A percentile compares a stretch with the other conserved stretches of the same genome.
These are phyloP conservation scores for Flaveria sonorensis DNA, from an alignment of 129 eudicot species.

Conservation along the genomic window DNA sequence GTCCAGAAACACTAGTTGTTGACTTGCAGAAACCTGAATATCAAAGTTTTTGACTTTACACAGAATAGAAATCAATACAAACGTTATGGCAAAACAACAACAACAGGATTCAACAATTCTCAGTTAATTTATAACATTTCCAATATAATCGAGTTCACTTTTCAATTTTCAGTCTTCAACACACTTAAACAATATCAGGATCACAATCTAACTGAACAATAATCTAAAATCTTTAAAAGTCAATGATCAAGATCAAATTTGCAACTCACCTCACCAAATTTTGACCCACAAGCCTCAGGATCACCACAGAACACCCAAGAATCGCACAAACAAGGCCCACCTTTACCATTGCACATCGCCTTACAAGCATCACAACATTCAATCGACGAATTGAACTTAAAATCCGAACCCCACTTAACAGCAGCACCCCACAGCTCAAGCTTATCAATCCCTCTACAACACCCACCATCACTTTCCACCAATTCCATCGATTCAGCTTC, in stretches of 20 bases:
- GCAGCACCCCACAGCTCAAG: constrained; percentile 95
- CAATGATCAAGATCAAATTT: not conserved
- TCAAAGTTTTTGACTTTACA: not conserved
- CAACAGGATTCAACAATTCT: not conserved
- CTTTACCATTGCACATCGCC: constrained; percentile 72
- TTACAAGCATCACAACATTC: constrained; percentile 91
- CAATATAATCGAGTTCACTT: not conserved
- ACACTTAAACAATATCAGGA: not conserved
- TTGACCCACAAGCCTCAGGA: constrained; percentile 62
- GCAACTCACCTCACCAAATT: constrained; percentile 89
- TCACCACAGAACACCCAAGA: constrained; percentile 94
- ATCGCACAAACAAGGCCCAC: constrained; percentile 96
- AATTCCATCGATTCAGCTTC: constrained; percentile 23
- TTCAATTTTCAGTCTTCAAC: too few species aligned
- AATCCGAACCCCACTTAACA: constrained; percentile 90
- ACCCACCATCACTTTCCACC: constrained; percentile 46
- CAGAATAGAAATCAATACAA: not conserved
- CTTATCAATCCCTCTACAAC: constrained; percentile 79
- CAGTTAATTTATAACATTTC: not conserved
- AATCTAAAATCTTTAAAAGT: constrained; percentile 9
- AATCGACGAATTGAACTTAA: constrained; percentile 67
- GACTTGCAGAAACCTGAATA: not conserved
- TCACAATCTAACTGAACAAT: not conserved
- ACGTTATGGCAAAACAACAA: not conserved
- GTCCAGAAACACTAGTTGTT: too few species aligned